Conservation (phyloP, 2,329 filamentous ascomycete genomes). For the Corinectria fuckeliana region DNA sequence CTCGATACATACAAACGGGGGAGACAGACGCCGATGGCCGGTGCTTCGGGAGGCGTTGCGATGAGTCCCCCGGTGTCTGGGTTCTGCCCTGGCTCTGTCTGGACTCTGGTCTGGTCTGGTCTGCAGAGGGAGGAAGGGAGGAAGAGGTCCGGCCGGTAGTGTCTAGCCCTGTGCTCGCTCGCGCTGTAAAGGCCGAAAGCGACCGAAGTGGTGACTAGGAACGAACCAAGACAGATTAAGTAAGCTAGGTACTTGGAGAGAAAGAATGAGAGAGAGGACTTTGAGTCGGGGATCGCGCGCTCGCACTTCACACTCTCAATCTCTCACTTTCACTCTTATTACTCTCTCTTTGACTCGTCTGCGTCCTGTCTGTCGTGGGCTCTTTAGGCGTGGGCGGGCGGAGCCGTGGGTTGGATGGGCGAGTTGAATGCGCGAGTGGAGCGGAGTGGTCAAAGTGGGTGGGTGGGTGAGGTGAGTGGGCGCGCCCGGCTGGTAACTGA, state of each 20-base stretch:
- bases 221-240: not conserved
- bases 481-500: constrained; percentile 18
- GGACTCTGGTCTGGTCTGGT: not conserved
- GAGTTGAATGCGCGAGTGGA: constrained; percentile 8
- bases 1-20: constrained; percentile 9
- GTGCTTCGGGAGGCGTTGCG: constrained; percentile 1
- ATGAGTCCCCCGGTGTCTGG: not conserved
- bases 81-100: not conserved
- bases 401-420: constrained; percentile 22
- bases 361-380: constrained; percentile 18
- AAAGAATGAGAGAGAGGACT: no score
- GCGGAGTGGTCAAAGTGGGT: constrained; percentile 13
- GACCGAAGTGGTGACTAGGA: not conserved
- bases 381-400: constrained; percentile 15
- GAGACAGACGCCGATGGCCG: constrained; percentile 10
- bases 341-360: constrained; percentile 3
- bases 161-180: not conserved
- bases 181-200: not conserved
- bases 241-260: no score
- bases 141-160: not conserved
- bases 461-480: constrained; percentile 16
- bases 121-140: not conserved
- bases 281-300: constrained; percentile 4
- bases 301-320: not conserved
- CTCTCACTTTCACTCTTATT: constrained; percentile 2